These are phyloP conservation scores for Xylogone sp. DNA, from an alignment of 2,329 filamentous ascomycete species.

Conservation along the genomic window DNA sequence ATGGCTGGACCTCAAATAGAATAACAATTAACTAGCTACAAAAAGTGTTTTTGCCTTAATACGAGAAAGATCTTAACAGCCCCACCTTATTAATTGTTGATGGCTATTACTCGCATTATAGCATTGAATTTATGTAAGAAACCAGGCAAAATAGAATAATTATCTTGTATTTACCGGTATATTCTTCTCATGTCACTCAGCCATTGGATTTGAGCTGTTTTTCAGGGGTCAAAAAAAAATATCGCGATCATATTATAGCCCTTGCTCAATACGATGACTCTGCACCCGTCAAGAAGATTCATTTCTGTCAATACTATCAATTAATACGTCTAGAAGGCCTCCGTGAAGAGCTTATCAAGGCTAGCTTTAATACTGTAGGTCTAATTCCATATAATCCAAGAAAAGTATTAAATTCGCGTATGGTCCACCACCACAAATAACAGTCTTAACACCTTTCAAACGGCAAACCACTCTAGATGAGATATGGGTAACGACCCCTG, in stretches of 20 bases:
- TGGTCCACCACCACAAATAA: too few relatives aligned
- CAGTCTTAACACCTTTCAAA: too few relatives aligned
- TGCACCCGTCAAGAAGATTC: background rate
- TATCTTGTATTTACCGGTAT: constrained; percentile 27
- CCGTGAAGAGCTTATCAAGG: constrained; percentile 14
- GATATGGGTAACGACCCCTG: too few relatives aligned
- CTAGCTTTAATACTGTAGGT: constrained; percentile 24
- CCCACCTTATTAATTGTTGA: constrained; percentile 29
- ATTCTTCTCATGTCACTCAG: constrained; percentile 32
- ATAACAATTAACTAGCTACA: background rate
- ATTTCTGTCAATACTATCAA: background rate
- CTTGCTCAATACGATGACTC: background rate
- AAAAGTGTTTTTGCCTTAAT: background rate
- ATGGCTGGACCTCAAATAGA: background rate
- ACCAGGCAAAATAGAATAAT: constrained; percentile 28
- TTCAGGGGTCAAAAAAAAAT: constrained; percentile 20
- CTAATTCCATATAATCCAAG: constrained; percentile 26
- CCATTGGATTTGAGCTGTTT: constrained; percentile 32
- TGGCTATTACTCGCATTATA: constrained; percentile 29
- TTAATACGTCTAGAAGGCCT: background rate
- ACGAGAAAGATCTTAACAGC: background rate
- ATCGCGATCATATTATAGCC: background rate
- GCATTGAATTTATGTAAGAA: constrained; percentile 26
- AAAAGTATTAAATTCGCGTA: constrained; percentile 14
- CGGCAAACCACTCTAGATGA: too few relatives aligned